phyloP scores from a whole-genome alignment of 2,329 filamentous ascomycete genomes.

The Kalaharituber pfeilii region DNA sequence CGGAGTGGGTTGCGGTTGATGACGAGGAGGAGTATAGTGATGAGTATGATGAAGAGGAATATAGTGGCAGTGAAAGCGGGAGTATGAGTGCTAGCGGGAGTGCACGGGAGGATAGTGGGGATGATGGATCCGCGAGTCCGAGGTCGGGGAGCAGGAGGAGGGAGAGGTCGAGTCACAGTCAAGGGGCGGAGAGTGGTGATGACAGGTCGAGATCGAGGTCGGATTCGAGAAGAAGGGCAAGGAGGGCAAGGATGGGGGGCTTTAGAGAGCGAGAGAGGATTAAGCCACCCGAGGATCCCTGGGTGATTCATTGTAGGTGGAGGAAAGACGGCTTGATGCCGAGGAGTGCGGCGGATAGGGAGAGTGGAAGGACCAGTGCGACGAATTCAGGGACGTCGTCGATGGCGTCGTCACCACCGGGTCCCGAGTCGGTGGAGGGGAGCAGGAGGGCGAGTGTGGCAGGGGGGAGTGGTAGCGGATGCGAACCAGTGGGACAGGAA shows the following conservation, averaged over 20 bases:
- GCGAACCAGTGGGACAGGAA: conserved; percentile 28
- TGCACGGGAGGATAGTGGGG: conserved; percentile 2
- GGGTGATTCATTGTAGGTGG: conserved; percentile 22
- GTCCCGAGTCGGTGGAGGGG: not conserved
- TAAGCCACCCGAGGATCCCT: conserved; percentile 22
- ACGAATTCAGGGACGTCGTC: not conserved
- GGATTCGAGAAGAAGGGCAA: conserved; percentile 18
- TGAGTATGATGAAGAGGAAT: conserved; percentile 34
- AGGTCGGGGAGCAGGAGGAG: conserved; percentile 27
- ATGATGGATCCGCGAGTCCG: not conserved
- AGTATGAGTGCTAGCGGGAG: not conserved
- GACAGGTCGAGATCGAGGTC: conserved; percentile 14
- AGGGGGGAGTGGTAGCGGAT: not conserved
- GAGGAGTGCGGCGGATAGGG: conserved; percentile 5
- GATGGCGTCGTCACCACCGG: not conserved
- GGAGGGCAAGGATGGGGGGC: conserved; percentile 29
- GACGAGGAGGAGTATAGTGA: conserved; percentile 41
- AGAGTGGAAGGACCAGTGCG: not conserved
- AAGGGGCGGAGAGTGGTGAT: conserved; percentile 2
- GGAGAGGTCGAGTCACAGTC: not conserved
- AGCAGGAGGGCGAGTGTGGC: not conserved
- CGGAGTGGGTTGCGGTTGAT: conserved; percentile 54
- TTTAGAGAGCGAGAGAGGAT: conserved; percentile 24
- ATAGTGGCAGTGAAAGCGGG: not conserved
- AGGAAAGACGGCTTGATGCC: conserved; percentile 21